A percentile compares a stretch with the other conserved stretches of the same genome.
These are phyloP conservation scores for Colletotrichum falcatum DNA, from an alignment of 2,329 filamentous ascomycete genomes.

Conservation along the genomic window DNA sequence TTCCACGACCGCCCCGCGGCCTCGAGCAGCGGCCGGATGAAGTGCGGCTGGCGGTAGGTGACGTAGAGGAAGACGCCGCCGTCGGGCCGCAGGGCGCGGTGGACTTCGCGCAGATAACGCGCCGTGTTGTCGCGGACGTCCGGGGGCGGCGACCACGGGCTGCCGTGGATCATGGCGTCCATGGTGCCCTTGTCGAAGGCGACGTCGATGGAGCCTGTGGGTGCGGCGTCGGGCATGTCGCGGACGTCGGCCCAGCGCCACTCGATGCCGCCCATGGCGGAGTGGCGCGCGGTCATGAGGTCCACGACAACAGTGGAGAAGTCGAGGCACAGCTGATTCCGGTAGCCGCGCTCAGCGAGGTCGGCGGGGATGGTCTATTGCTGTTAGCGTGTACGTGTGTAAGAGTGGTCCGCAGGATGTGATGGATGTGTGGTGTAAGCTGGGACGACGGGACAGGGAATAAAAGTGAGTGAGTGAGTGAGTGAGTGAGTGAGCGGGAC, in stretches of 20 bases:
- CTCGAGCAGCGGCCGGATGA: slow-evolving; percentile 61
- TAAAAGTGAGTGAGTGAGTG: background rate
- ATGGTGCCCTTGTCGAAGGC: slow-evolving; percentile 70
- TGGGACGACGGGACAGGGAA: background rate
- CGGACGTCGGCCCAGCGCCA: slow-evolving; percentile 66
- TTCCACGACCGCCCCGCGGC: slow-evolving; percentile 53
- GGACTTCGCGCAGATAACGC: slow-evolving; percentile 63
- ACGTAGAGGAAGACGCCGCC: slow-evolving; percentile 65
- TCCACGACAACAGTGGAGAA: slow-evolving; percentile 67
- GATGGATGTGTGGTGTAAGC: background rate
- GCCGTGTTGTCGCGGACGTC: slow-evolving; percentile 61
- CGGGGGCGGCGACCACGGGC: slow-evolving; percentile 63
- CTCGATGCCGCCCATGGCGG: slow-evolving; percentile 54
- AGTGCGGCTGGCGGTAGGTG: slow-evolving; percentile 67
- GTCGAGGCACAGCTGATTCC: slow-evolving; percentile 65
- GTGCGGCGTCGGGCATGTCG: slow-evolving; percentile 55
- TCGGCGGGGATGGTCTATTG: slow-evolving; percentile 63
- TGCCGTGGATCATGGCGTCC: slow-evolving; percentile 67
- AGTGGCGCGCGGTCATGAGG: slow-evolving; percentile 61
- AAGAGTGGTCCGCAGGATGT: slow-evolving; percentile 8
- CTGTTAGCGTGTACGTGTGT: background rate
- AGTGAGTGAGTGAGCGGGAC: background rate
- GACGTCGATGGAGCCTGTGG: slow-evolving; percentile 59
- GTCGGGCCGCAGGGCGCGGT: slow-evolving; percentile 59
- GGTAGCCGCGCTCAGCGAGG: slow-evolving; percentile 60